Evolutionary conservation across 805 yeast species (phyloP).

Genomic region (Cyberlindnera amylophila): DNA sequence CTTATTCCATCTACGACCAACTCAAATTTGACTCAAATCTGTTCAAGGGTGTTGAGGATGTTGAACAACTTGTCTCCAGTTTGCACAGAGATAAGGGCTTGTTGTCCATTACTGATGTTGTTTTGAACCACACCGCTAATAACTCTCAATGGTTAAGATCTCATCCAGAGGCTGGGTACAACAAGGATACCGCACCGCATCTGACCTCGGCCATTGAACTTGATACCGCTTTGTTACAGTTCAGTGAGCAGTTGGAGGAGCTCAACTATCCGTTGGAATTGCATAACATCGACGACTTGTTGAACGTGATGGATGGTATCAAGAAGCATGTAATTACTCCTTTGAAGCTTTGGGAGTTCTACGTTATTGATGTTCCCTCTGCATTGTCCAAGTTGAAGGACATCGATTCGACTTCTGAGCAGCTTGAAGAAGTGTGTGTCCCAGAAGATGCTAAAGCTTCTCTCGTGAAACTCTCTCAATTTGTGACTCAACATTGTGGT

Average conservation of each 20-base stretch:
- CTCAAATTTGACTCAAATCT: conserved; percentile 64
- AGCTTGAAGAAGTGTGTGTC: conserved; percentile 34
- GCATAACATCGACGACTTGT: conserved; percentile 48
- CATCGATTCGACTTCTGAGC: conserved; percentile 10
- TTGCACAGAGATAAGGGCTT: conserved; percentile 56
- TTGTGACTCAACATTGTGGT: conserved; percentile 40
- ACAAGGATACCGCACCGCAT: conserved; percentile 85
- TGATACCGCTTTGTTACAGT: conserved; percentile 64
- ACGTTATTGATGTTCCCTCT: conserved; percentile 57
- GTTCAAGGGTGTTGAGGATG: conserved; percentile 56
- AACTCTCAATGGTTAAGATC: conserved; percentile 82
- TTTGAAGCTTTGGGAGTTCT: conserved; percentile 82
- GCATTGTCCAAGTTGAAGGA: conserved; percentile 38
- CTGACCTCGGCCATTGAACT: conserved; percentile 78
- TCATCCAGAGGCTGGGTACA: conserved; percentile 90
- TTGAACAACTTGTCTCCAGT: conserved; percentile 43
- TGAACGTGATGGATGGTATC: conserved; percentile 61
- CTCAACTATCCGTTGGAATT: conserved; percentile 62
- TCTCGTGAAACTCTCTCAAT: conserved; percentile 44
- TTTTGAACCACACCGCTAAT: conserved; percentile 91
- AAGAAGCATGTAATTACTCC: conserved; percentile 61
- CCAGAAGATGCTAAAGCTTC: conserved; percentile 41
- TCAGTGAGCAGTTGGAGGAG: conserved; percentile 52
- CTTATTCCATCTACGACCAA: conserved; percentile 89
- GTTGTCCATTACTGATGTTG: conserved; percentile 84